These are phyloP conservation scores for Petrea volubilis DNA, from an alignment of 257 asterid genomes.

Conservation along the genomic window DNA sequence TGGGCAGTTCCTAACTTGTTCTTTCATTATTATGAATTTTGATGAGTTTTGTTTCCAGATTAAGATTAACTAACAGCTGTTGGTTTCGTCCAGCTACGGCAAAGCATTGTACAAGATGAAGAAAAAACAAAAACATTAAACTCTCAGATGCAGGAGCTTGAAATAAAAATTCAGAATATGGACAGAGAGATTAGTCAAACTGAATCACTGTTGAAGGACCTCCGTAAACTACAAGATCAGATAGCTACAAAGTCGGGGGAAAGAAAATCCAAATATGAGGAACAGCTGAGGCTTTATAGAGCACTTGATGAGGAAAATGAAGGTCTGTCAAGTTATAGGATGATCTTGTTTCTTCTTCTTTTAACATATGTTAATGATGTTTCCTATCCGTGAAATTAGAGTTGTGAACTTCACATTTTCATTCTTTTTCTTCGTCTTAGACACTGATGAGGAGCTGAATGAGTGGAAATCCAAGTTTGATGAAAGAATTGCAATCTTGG, in stretches of 20 bases:
- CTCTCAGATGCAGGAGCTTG: constrained; percentile 75
- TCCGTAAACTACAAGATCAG: constrained; percentile 58
- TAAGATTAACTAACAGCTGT: constrained; percentile 23
- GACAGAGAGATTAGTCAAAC: constrained; percentile 69
- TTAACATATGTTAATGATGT: constrained; percentile 10
- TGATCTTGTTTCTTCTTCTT: constrained; percentile 9
- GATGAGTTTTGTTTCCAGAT: constrained; percentile 21
- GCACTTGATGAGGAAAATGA: constrained; percentile 75
- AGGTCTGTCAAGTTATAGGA: constrained; percentile 46
- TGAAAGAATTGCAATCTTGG: constrained; percentile 62
- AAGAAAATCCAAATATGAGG: constrained; percentile 81
- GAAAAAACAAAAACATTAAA: constrained; percentile 67
- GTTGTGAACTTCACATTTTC: constrained; percentile 2
- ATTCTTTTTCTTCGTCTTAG: constrained; percentile 36
- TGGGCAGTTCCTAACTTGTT: too few relatives aligned
- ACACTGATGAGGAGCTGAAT: constrained; percentile 90
- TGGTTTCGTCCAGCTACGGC: constrained; percentile 64
- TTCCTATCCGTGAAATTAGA: constrained; percentile 5
- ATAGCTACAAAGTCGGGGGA: constrained; percentile 79
- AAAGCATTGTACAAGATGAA: constrained; percentile 79
- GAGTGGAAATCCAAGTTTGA: constrained; percentile 95
- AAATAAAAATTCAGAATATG: constrained; percentile 57
- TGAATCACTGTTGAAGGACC: constrained; percentile 70
- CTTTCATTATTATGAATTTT: constrained; percentile 23
- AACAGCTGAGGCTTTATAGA: constrained; percentile 58